Percentiles rank a stretch among this genome's conserved stretches.
phyloP scores from a whole-genome alignment of 78 protist genomes.

The Dictyostelium purpureum region DNA sequence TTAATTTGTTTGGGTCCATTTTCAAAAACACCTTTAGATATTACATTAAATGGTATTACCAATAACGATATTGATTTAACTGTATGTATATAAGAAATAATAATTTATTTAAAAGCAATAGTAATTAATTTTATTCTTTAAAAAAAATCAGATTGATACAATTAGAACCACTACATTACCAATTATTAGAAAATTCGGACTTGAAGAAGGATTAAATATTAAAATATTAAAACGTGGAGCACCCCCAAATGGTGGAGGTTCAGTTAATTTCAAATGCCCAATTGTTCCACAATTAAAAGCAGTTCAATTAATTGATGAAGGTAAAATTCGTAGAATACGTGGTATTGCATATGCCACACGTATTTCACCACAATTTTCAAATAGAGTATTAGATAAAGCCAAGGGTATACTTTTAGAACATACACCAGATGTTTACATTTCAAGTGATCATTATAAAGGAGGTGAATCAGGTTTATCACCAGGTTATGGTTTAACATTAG shows the following conservation, averaged over 20 bases:
- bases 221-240: conserved; percentile 89
- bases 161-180: conserved; percentile 93
- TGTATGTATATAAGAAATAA: conserved; percentile 5
- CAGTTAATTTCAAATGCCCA: conserved; percentile 89
- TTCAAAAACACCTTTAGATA: conserved; percentile 79
- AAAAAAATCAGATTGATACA: conserved; percentile 84
- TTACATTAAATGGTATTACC: conserved; percentile 91
- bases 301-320: conserved; percentile 83
- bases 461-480: conserved; percentile 90
- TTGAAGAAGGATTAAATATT: conserved; percentile 86
- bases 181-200: conserved; percentile 90
- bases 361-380: conserved; percentile 89
- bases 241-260: conserved; percentile 96
- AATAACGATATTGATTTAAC: conserved; percentile 87
- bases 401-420: conserved; percentile 80
- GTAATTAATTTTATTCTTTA: background rate
- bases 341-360: conserved; percentile 92
- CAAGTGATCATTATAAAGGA: conserved; percentile 94
- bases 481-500: conserved; percentile 92
- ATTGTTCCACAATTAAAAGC: conserved; percentile 82
- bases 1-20: conserved; percentile 92
- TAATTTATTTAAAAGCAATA: background rate
- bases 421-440: conserved; percentile 95
- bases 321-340: conserved; percentile 92
- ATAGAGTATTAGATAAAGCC: conserved; percentile 88